Evolutionary conservation across 73 alveolate genomes (phyloP).

Genomic region (Blepharisma stoltei): DNA sequence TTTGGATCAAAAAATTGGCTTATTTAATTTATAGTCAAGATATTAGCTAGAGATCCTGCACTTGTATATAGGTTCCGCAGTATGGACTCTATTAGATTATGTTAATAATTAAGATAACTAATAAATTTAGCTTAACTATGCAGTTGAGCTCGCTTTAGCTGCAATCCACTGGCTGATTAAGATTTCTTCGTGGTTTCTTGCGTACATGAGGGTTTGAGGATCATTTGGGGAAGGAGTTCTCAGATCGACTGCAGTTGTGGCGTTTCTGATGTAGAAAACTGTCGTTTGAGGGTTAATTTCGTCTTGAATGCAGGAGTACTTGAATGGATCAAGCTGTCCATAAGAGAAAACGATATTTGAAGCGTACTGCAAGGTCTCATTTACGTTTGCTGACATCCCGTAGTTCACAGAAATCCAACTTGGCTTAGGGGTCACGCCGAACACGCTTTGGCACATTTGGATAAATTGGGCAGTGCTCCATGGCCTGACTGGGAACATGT

Average conservation of each 20-base stretch:
- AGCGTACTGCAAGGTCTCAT: neutral
- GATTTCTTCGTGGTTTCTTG: neutral
- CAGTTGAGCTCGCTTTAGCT: no score
- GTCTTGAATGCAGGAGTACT: neutral
- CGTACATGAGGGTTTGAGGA: neutral
- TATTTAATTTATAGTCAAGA: no score
- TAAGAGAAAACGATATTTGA: neutral
- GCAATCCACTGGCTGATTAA: neutral
- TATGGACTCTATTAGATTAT: no score
- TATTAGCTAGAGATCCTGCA: no score
- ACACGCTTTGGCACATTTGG: neutral
- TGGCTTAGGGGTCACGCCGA: slow-evolving; percentile 4
- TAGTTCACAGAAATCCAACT: neutral
- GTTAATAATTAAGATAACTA: no score
- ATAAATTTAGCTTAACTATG: no score
- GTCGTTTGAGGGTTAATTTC: neutral
- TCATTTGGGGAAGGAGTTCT: neutral
- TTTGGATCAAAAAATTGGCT: no score
- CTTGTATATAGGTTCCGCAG: no score
- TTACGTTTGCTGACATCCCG: neutral
- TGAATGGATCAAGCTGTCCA: neutral
- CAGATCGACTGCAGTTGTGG: neutral
- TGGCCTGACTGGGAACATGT: slow-evolving; percentile 2
- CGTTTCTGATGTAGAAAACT: neutral
- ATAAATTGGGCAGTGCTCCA: neutral